A percentile compares a stretch with the other conserved stretches of the same genome.
Conservation (phyloP, 2,329 filamentous ascomycete species). For the Clonostachys chloroleuca region DNA sequence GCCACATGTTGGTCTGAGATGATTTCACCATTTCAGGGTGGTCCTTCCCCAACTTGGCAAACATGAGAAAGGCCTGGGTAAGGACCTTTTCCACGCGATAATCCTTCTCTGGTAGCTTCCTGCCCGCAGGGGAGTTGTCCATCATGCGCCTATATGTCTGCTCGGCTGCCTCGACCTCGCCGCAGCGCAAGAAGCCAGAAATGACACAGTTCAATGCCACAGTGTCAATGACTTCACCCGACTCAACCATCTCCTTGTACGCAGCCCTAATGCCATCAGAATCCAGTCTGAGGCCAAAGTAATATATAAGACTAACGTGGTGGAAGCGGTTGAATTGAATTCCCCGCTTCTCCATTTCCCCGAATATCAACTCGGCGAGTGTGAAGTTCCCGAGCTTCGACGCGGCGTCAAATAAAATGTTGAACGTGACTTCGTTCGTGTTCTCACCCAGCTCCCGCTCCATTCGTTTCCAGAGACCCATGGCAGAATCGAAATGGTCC, state of each 20-base stretch:
- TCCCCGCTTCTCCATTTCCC: slow-evolving; percentile 71
- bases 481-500: slow-evolving; percentile 47
- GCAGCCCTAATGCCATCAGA: slow-evolving; percentile 69
- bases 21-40: slow-evolving; percentile 47
- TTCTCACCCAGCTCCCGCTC: slow-evolving; percentile 47
- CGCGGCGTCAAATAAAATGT: slow-evolving; percentile 85
- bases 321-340: slow-evolving; percentile 73
- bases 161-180: slow-evolving; percentile 73
- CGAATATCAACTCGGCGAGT: slow-evolving; percentile 79
- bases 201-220: slow-evolving; percentile 85
- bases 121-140: slow-evolving; percentile 37
- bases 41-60: slow-evolving; percentile 47
- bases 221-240: slow-evolving; percentile 85
- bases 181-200: slow-evolving; percentile 68
- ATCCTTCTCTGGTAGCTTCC: slow-evolving; percentile 34
- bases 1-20: slow-evolving; percentile 58
- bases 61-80: slow-evolving; percentile 52
- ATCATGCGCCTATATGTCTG: slow-evolving; percentile 86
- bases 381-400: slow-evolving; percentile 79
- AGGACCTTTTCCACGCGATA: slow-evolving; percentile 44
- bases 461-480: slow-evolving; percentile 87
- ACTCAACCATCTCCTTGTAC: slow-evolving; percentile 78
- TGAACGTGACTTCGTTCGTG: slow-evolving; percentile 76
- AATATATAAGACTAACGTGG: slow-evolving; percentile 78
- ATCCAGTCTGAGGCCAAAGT: slow-evolving; percentile 72